Conservation (phyloP, 495 filamentous ascomycete genomes). For the Stereocaulon alpinum region DNA sequence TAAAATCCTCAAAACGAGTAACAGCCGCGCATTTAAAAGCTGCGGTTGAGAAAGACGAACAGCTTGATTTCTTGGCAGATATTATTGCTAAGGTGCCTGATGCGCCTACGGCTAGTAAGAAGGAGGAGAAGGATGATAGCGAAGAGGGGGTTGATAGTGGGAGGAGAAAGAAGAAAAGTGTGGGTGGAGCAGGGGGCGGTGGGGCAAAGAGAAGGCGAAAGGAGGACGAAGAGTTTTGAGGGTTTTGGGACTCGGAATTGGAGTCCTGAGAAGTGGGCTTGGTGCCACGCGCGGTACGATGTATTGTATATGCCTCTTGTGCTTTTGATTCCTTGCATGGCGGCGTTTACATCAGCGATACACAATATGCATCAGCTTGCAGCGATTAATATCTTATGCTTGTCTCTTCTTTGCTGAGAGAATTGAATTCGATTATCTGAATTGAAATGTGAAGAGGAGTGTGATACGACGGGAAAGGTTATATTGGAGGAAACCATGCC, state of each 20-base stretch:
- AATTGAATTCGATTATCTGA: neutral
- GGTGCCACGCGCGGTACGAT: neutral
- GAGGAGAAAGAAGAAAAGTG: slow-evolving; percentile 40
- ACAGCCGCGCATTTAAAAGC: slow-evolving; percentile 84
- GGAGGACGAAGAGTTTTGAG: slow-evolving; percentile 28
- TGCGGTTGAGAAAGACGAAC: slow-evolving; percentile 72
- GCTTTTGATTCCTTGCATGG: neutral
- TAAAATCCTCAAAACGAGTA: slow-evolving; percentile 77
- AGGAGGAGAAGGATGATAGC: slow-evolving; percentile 45
- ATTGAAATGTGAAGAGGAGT: neutral
- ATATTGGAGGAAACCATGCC: no score
- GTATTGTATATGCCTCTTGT: neutral
- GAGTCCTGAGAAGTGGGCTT: neutral
- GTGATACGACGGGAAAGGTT: no score
- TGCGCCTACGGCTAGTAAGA: slow-evolving; percentile 43
- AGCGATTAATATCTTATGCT: neutral
- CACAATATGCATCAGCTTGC: neutral
- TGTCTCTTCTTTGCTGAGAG: neutral
- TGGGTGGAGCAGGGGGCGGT: neutral
- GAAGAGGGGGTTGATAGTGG: slow-evolving; percentile 34
- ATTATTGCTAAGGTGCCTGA: slow-evolving; percentile 82
- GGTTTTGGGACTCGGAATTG: neutral
- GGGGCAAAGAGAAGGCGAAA: slow-evolving; percentile 31
- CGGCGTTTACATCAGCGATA: neutral
- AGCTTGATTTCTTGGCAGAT: slow-evolving; percentile 87